Conservation (phyloP, 2,329 filamentous ascomycete genomes). For the Neophaeococcomyces mojaviensis region DNA sequence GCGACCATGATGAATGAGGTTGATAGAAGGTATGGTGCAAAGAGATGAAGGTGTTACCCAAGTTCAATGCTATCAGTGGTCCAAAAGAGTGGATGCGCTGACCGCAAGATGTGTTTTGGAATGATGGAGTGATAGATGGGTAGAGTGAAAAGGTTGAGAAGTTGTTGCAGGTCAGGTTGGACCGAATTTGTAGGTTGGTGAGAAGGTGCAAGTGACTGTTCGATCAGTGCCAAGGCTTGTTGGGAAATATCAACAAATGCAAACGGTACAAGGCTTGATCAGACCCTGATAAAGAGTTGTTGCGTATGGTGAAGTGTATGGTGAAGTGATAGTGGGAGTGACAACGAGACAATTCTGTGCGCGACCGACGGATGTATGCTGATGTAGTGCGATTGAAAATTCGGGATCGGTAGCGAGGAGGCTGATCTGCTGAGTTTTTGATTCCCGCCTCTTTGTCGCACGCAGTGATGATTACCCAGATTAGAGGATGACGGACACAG, state of each 20-base stretch:
- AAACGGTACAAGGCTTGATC: constrained; percentile 2
- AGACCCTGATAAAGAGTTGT: background rate
- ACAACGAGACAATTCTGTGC: background rate
- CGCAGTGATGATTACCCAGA: background rate
- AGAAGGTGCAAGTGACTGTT: constrained; percentile 6
- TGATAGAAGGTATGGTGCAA: constrained; percentile 11
- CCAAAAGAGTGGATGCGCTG: constrained; percentile 18
- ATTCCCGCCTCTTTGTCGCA: background rate
- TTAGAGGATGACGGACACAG: background rate
- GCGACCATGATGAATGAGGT: constrained; percentile 18
- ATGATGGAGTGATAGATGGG: constrained; percentile 9
- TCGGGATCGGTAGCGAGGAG: constrained; percentile 1
- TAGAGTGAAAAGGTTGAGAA: constrained; percentile 11
- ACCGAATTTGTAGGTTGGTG: constrained; percentile 14
- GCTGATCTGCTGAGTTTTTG: background rate
- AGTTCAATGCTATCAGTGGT: constrained; percentile 16
- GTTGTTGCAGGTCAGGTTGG: constrained; percentile 9
- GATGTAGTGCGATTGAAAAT: constrained; percentile 6
- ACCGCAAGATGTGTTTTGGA: constrained; percentile 10
- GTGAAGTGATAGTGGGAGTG: background rate
- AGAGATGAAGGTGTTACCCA: constrained; percentile 21
- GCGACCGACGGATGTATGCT: constrained; percentile 1
- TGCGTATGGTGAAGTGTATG: background rate
- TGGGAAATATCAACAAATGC: constrained; percentile 6
- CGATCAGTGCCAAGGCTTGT: constrained; percentile 7